Evolutionary conservation across 2,329 filamentous ascomycete genomes (phyloP).

Genomic region (Arthrobotrys pseudoclavata): DNA sequence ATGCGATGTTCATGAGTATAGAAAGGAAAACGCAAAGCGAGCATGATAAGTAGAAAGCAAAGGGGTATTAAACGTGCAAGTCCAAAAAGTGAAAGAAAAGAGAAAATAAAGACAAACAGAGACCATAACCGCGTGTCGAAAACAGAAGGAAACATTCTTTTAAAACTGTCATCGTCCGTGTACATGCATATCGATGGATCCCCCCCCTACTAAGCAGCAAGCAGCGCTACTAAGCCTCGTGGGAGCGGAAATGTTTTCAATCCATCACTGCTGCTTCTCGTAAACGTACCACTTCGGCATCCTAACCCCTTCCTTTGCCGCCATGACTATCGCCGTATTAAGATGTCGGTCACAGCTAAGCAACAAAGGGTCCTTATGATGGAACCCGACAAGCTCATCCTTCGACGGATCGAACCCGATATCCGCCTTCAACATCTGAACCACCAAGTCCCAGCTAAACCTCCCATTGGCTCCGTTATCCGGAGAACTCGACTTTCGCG

Average conservation of each 20-base stretch:
- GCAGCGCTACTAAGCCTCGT: background rate
- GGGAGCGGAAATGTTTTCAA: background rate
- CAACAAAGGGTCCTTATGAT: constrained; percentile 53
- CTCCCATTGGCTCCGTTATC: constrained; percentile 38
- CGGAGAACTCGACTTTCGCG: constrained; percentile 40
- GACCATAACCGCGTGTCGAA: constrained; percentile 1
- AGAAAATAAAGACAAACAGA: constrained; percentile 1
- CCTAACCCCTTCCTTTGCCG: constrained; percentile 58
- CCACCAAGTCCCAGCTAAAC: constrained; percentile 58
- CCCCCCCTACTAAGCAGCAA: background rate
- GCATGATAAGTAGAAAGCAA: constrained; percentile 9
- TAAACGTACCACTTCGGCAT: constrained; percentile 60
- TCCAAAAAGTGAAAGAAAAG: background rate
- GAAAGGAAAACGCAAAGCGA: constrained; percentile 13
- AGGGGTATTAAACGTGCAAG: constrained; percentile 36
- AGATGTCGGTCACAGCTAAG: constrained; percentile 55
- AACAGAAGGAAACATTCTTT: constrained; percentile 19
- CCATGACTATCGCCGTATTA: constrained; percentile 58
- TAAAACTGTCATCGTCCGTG: constrained; percentile 5
- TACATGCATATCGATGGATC: background rate
- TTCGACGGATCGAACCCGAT: constrained; percentile 55
- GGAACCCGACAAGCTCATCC: constrained; percentile 56
- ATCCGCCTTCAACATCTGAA: constrained; percentile 54
- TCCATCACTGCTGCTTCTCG: constrained; percentile 43
- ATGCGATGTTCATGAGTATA: constrained; percentile 14